These are phyloP conservation scores for Volvox africanus DNA, from an alignment of 139 green algal genomes.

Conservation along the genomic window DNA sequence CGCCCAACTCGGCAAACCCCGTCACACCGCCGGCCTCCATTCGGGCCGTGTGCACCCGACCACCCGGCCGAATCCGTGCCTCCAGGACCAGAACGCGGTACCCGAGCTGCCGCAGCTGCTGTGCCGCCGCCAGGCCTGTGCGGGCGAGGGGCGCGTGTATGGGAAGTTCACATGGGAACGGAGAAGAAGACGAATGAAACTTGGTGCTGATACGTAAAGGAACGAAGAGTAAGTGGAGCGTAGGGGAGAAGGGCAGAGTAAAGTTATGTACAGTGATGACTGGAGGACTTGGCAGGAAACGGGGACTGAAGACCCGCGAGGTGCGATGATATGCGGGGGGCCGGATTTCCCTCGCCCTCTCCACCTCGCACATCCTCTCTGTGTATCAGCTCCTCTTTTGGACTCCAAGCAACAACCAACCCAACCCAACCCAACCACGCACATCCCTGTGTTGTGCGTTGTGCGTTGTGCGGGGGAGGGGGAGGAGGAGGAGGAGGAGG, in stretches of 20 bases:
- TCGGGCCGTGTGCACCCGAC: slow-evolving; percentile 84
- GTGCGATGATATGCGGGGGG: too few relatives aligned
- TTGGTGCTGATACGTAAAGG: background rate
- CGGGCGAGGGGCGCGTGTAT: background rate
- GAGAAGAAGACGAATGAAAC: background rate
- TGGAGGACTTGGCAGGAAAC: too few relatives aligned
- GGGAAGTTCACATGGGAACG: background rate
- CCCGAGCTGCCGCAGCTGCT: slow-evolving; percentile 86
- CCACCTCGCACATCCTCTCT: too few relatives aligned
- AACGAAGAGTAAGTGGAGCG: too few relatives aligned
- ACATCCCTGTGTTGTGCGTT: background rate
- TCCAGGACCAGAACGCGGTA: slow-evolving; percentile 91
- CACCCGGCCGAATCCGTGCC: slow-evolving; percentile 81
- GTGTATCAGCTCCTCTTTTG: background rate
- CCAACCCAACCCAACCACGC: background rate
- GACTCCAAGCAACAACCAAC: background rate
- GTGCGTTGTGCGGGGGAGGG: too few relatives aligned
- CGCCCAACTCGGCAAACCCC: slow-evolving; percentile 89
- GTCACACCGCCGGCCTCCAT: slow-evolving; percentile 68
- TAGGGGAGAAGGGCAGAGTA: background rate
- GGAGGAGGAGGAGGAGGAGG: too few relatives aligned
- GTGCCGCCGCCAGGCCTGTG: slow-evolving; percentile 51
- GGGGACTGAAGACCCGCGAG: too few relatives aligned
- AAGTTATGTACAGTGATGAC: too few relatives aligned
- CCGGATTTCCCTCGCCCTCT: too few relatives aligned